phyloP scores from a whole-genome alignment of 345 rosid genomes.

The Melastoma malabathricum region DNA sequence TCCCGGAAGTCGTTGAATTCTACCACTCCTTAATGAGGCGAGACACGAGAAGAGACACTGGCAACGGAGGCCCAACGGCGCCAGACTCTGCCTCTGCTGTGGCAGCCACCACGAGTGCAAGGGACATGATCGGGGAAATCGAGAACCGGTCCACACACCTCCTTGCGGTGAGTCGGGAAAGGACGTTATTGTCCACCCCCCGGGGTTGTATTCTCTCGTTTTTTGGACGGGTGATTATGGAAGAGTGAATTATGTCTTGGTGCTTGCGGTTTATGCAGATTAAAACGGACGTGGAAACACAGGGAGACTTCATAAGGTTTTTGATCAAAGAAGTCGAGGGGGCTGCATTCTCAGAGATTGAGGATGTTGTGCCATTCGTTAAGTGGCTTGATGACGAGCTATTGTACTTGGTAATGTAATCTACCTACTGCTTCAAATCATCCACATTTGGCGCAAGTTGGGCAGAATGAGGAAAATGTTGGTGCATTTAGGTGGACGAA shows the following conservation, averaged over 20 bases:
- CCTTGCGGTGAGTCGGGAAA: conserved; percentile 44
- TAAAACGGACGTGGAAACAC: conserved; percentile 89
- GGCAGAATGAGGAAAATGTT: too few species aligned
- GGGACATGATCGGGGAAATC: conserved; percentile 98
- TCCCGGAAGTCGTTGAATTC: conserved; percentile 95
- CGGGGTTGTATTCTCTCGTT: too few species aligned
- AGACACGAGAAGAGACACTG: conserved; percentile 64
- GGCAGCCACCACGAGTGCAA: conserved; percentile 43
- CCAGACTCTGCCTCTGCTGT: too few species aligned
- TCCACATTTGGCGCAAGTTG: too few species aligned
- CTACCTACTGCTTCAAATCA: too few species aligned
- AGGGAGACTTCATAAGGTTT: conserved; percentile 83
- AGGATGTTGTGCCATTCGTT: conserved; percentile 91
- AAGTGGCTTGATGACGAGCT: conserved; percentile 97
- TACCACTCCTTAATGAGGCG: conserved; percentile 92
- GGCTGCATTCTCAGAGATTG: conserved; percentile 67
- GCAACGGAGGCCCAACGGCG: conserved; percentile 11
- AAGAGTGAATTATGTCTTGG: too few species aligned
- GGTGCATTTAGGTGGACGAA: conserved; percentile 53
- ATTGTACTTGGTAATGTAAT: conserved; percentile 48
- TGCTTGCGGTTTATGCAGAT: conserved; percentile 30
- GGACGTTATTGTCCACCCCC: too few species aligned
- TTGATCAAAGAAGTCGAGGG: conserved; percentile 80
- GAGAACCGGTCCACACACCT: conserved; percentile 91
- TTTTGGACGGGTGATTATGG: too few species aligned